Percentiles rank a stretch among this genome's conserved stretches.
Evolutionary conservation across 495 filamentous ascomycete genomes (phyloP).

Genomic region (Clavariopsis aquatica): DNA sequence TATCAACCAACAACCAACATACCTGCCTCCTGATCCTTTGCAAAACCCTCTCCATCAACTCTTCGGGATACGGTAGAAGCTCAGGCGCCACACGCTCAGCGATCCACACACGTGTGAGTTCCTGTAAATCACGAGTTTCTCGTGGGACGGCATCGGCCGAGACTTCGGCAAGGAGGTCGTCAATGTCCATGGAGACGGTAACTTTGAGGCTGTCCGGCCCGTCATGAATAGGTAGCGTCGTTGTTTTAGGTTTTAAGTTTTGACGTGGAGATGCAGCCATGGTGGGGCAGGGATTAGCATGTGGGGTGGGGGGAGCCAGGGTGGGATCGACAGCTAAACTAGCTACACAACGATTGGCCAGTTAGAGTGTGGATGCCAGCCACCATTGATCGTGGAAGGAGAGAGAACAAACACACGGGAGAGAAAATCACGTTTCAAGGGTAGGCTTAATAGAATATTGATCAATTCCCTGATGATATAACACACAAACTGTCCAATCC

Average conservation of each 20-base stretch:
- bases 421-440: background rate
- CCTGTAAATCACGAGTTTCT: slow-evolving; percentile 67
- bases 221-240: slow-evolving; percentile 18
- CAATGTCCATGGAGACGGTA: slow-evolving; percentile 36
- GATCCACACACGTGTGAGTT: slow-evolving; percentile 88
- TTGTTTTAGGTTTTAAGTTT: slow-evolving; percentile 1
- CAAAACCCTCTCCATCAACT: slow-evolving; percentile 74
- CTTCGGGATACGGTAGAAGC: slow-evolving; percentile 67
- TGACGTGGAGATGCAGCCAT: background rate
- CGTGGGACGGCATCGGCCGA: slow-evolving; percentile 23
- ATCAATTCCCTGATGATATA: slow-evolving; percentile 20
- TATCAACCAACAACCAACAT: slow-evolving; percentile 15
- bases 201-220: slow-evolving; percentile 10
- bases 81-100: slow-evolving; percentile 88
- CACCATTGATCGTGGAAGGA: too few relatives aligned
- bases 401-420: background rate
- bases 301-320: slow-evolving; percentile 4
- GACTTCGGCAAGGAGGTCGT: slow-evolving; percentile 39
- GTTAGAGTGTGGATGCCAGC: background rate
- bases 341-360: slow-evolving; percentile 22
- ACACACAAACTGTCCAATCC: slow-evolving; percentile 14
- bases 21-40: slow-evolving; percentile 71
- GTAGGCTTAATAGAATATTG: slow-evolving; percentile 12
- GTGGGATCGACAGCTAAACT: slow-evolving; percentile 19
- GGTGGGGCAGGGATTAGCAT: slow-evolving; percentile 20